A percentile compares a stretch with the other conserved stretches of the same genome.
Conservation (phyloP, 2,329 filamentous ascomycete species). For the Fusarium tuaranense region DNA sequence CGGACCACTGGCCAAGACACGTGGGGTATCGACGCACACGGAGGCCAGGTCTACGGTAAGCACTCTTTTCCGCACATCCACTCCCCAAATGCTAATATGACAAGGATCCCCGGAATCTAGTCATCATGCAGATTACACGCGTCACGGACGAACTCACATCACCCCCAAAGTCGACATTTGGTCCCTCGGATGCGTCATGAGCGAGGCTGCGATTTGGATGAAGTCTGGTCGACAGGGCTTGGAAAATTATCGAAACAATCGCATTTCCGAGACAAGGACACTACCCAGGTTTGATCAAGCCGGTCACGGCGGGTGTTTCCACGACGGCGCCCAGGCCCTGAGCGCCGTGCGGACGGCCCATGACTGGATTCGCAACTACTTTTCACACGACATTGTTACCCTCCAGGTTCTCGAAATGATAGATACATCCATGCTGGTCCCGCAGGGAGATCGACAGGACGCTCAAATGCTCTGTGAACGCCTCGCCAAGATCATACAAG, state of each 20-base stretch:
- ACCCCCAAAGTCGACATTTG: constrained; percentile 6
- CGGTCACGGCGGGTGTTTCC: constrained; percentile 10
- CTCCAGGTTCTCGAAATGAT: background rate
- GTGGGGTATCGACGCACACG: background rate
- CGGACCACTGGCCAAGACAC: background rate
- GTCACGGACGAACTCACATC: background rate
- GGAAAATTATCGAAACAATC: background rate
- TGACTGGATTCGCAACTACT: background rate
- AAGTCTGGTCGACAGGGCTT: background rate
- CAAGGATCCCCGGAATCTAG: constrained; percentile 7
- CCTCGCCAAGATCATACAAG: background rate
- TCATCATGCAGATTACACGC: background rate
- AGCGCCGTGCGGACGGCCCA: background rate
- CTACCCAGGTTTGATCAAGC: background rate
- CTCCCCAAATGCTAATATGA: background rate
- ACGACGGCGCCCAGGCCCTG: background rate
- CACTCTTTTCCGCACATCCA: background rate
- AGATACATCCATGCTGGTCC: background rate
- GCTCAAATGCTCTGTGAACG: background rate
- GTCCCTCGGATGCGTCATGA: constrained; percentile 12
- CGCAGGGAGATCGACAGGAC: background rate
- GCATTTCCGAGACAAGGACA: background rate
- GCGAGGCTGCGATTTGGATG: constrained; percentile 9
- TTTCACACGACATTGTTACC: background rate
- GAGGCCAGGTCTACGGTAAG: constrained; percentile 9